Evolutionary conservation across 306 rosid genomes (phyloP).

Genomic region (Ammopiptanthus mongolicus): DNA sequence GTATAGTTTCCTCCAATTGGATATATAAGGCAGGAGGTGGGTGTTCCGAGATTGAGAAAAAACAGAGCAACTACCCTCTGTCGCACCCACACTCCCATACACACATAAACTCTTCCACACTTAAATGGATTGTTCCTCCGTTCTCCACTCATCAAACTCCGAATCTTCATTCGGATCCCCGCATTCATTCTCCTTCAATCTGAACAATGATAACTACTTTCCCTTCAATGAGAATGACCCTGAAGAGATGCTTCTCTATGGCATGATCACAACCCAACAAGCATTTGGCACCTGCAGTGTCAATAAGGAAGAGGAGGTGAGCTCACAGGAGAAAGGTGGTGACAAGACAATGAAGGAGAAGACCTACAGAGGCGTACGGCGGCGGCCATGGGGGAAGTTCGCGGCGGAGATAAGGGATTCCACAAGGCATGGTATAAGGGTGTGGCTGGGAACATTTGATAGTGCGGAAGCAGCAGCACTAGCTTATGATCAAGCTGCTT

Average conservation of each 20-base stretch:
- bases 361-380: slow-evolving; percentile 45
- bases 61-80: slow-evolving; percentile 5
- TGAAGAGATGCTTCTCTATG: slow-evolving; percentile 76
- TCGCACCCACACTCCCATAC: neutral
- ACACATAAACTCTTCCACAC: neutral
- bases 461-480: too few relatives aligned
- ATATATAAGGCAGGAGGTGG: neutral
- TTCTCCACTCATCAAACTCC: slow-evolving; percentile 32
- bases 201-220: slow-evolving; percentile 23
- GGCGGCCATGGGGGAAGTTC: too few relatives aligned
- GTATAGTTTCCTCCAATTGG: neutral
- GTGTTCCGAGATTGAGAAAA: neutral
- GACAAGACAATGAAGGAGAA: slow-evolving; percentile 45
- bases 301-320: slow-evolving; percentile 41
- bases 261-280: slow-evolving; percentile 30
- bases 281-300: neutral
- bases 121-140: slow-evolving; percentile 31
- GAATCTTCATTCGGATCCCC: slow-evolving; percentile 52
- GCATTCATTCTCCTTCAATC: slow-evolving; percentile 35
- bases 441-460: too few relatives aligned
- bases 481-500: too few relatives aligned
- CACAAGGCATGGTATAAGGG: too few relatives aligned
- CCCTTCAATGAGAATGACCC: slow-evolving; percentile 87
- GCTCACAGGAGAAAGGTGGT: slow-evolving; percentile 36
- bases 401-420: too few relatives aligned